A percentile compares a stretch with the other conserved stretches of the same genome.
These are phyloP conservation scores for Tolypocladium endophyticum DNA, from an alignment of 2,329 filamentous ascomycete species.

Conservation along the genomic window DNA sequence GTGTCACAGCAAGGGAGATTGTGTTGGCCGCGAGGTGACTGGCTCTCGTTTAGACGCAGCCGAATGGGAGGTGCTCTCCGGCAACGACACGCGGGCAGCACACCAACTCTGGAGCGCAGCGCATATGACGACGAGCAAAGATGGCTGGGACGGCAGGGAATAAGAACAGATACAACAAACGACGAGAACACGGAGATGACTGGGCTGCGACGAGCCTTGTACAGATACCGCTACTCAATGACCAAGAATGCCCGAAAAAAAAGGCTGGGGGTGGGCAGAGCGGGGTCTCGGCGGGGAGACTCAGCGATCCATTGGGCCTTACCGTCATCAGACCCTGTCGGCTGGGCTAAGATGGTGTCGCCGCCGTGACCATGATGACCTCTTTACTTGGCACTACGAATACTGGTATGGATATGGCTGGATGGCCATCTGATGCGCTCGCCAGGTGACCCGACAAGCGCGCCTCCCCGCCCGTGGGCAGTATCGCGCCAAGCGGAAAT, in stretches of 20 bases:
- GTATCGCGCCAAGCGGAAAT: not conserved
- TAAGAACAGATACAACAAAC: not conserved
- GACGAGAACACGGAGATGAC: not conserved
- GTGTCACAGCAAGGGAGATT: slow-evolving; percentile 4
- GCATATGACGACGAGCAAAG: not conserved
- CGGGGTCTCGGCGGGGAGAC: not conserved
- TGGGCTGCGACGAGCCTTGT: not conserved
- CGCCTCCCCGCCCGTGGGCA: not conserved
- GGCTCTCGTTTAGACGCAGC: not conserved
- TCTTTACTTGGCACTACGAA: no score
- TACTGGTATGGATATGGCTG: not conserved
- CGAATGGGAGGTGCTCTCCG: not conserved
- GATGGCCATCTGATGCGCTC: not conserved
- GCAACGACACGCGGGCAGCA: not conserved
- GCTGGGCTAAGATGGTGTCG: not conserved
- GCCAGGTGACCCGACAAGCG: not conserved
- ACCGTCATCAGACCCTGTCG: slow-evolving; percentile 2
- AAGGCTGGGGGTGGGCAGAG: slow-evolving; percentile 4
- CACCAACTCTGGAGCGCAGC: not conserved
- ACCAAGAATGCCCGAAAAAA: not conserved
- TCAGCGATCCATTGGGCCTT: not conserved
- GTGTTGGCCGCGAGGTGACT: not conserved
- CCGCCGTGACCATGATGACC: not conserved
- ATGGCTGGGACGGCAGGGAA: not conserved
- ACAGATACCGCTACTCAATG: not conserved